A percentile compares a stretch with the other conserved stretches of the same genome.
Conservation (phyloP, 345 rosid species). For the Hirschfeldia incana region DNA sequence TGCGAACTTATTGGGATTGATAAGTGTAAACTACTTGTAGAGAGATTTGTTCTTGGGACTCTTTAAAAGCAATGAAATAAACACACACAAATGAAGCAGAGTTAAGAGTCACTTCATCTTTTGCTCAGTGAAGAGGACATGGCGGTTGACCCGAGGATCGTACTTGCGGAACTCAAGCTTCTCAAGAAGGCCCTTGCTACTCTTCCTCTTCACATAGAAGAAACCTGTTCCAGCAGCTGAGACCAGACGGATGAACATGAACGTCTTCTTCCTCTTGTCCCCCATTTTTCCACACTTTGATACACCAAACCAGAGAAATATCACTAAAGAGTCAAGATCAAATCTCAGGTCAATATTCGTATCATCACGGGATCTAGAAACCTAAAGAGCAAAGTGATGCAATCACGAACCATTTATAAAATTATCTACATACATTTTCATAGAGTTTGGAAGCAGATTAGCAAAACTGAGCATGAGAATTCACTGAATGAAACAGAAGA, state of each 20-base stretch:
- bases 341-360: background rate
- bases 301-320: background rate
- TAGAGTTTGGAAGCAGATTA: background rate
- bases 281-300: conserved; percentile 55
- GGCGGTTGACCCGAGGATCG: conserved; percentile 92
- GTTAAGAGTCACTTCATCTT: conserved; percentile 69
- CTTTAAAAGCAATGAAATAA: background rate
- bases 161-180: conserved; percentile 92
- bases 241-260: conserved; percentile 56
- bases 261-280: conserved; percentile 45
- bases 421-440: background rate
- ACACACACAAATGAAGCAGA: background rate
- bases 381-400: background rate
- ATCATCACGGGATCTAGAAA: background rate
- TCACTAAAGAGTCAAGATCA: background rate
- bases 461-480: background rate
- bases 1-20: background rate
- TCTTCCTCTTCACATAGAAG: conserved; percentile 94
- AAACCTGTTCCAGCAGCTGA: conserved; percentile 98
- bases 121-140: conserved; percentile 84
- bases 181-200: conserved; percentile 69
- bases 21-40: background rate
- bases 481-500: background rate
- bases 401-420: background rate
- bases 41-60: background rate